phyloP scores from a whole-genome alignment of 768 basidiomycete genomes.

The Saitozyma podzolica region DNA sequence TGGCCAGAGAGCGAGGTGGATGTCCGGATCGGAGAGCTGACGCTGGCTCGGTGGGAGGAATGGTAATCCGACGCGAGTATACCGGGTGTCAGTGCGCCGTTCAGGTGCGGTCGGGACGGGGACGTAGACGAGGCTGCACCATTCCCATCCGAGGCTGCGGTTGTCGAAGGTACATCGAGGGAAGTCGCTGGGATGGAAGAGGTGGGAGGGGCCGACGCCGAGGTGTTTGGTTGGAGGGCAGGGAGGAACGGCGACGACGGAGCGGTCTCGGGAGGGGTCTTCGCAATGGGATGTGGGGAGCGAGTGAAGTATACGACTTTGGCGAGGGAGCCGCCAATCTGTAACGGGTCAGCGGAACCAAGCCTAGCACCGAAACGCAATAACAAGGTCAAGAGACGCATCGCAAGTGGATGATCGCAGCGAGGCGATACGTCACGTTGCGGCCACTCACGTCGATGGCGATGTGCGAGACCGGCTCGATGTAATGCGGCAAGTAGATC shows the following conservation, averaged over 20 bases:
- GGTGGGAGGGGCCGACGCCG: conserved; percentile 24
- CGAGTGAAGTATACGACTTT: conserved; percentile 99
- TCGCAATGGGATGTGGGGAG: conserved; percentile 58
- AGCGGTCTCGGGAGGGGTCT: conserved; percentile 27
- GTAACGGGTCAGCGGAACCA: conserved; percentile 19
- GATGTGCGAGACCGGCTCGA: conserved; percentile 95
- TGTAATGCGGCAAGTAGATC: conserved; percentile 96
- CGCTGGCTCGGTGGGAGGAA: conserved; percentile 4
- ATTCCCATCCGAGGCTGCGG: neutral
- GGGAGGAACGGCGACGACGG: conserved; percentile 29
- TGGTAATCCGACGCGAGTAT: conserved; percentile 14
- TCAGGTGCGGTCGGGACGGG: conserved; percentile 32
- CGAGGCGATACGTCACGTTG: neutral
- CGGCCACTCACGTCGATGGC: conserved; percentile 83
- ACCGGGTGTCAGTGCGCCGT: conserved; percentile 49
- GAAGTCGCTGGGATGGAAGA: too few relatives aligned
- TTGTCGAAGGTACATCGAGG: conserved; percentile 1
- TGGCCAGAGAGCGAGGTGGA: conserved; percentile 44
- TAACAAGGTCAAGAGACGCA: too few relatives aligned
- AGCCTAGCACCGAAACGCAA: too few relatives aligned
- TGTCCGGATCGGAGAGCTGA: neutral
- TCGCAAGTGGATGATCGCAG: neutral
- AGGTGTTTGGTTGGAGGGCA: conserved; percentile 7
- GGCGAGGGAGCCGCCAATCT: conserved; percentile 96
- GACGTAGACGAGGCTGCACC: conserved; percentile 9